Evolutionary conservation across 2,329 filamentous ascomycete species (phyloP), one percentile per base, ranked within the genome.

Genomic region (Aspergillus sp.): DNA sequence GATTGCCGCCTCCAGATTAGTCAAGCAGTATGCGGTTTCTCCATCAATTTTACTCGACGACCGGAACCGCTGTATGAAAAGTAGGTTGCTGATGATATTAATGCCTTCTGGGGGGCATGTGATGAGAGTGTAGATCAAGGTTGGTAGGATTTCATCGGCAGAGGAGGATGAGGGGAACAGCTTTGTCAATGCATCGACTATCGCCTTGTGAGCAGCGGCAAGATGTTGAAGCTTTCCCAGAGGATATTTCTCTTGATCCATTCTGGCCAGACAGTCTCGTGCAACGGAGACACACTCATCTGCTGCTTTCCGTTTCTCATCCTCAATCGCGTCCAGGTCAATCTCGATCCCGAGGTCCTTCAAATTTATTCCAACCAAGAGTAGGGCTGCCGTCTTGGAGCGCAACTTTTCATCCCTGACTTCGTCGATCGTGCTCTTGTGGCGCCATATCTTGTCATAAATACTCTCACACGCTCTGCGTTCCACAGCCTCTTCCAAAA

Each of bases 71-170:
- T 97, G 92, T 60, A 97, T 91, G 69, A 97, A 99, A 62, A 88
- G 85, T n/a, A 95, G 78, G 69, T 99, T 95, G 76, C 93, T 97
- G 65, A 96, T 91, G 50, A 92, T 88, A 69, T 92, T 89, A 45
- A 97, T 86, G 31, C 87, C 84, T 70, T 94, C 89, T 0, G 92
- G 88, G 0, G 91, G 88, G 42, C 92, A 87, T 2, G 91, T 97
- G 67, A 99, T 95, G 55, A 99, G 82, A 0, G 91, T 90, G 75
- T 96, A 99, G 56, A 99, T 99, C 57, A 99, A 81, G 71, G 96
- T 96, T 0, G 94, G 94, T 70, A 99, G 86, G 50, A 99, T 95
- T 73, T 97, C 94, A 67, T 99, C 94, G 2, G 94, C 94, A 1
- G 94, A 97, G 1, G 94, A 96, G 0, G 83, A 83, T 0, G 92